Conservation (phyloP, 257 asterid genomes). For the Capsicum rhomboideum region DNA sequence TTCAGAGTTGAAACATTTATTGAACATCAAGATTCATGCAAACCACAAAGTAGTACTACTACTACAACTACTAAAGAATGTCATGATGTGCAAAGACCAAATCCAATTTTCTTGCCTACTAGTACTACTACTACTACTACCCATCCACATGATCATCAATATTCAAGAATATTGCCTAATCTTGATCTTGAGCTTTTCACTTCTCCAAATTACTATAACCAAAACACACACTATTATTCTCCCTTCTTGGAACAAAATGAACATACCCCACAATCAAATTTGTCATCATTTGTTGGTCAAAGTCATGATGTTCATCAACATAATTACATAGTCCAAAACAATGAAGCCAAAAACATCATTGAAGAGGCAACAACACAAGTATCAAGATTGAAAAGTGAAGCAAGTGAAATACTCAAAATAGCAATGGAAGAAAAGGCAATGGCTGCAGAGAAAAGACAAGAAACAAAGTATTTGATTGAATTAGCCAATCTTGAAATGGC, state of each 20-base stretch:
- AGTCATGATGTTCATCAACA: too few species aligned
- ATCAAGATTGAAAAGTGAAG: slow-evolving; percentile 15
- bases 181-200: slow-evolving; percentile 29
- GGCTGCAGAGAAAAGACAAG: slow-evolving; percentile 25
- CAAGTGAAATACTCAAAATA: slow-evolving; percentile 16
- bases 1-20: slow-evolving; percentile 34
- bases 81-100: neutral
- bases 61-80: neutral
- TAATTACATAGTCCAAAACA: neutral
- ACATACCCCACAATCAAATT: neutral
- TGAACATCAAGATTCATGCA: slow-evolving; percentile 46
- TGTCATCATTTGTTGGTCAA: neutral
- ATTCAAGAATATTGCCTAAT: slow-evolving; percentile 8
- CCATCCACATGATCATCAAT: neutral
- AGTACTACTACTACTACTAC: neutral
- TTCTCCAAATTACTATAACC: neutral
- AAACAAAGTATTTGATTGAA: slow-evolving; percentile 25
- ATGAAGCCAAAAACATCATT: neutral
- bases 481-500: slow-evolving; percentile 30
- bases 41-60: slow-evolving; percentile 2
- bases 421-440: slow-evolving; percentile 23
- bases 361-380: slow-evolving; percentile 6
- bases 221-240: neutral
- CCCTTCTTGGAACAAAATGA: neutral
- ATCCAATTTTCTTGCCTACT: neutral